Evolutionary conservation across 2,329 filamentous ascomycete genomes (phyloP).

Genomic region (Fusarium siculi): DNA sequence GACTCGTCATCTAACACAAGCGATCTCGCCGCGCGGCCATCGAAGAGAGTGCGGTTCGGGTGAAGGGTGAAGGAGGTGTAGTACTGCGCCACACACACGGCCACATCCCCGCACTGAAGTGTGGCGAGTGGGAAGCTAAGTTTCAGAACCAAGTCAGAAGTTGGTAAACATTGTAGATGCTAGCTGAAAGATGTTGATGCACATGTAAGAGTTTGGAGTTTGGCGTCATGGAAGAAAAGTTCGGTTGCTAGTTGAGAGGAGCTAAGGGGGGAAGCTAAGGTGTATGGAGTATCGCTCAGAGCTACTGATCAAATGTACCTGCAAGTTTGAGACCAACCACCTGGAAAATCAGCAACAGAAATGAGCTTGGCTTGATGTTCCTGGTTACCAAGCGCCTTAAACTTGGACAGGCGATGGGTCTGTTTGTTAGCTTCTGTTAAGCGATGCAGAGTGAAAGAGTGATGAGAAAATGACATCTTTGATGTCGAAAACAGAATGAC

Average conservation of each 20-base stretch:
- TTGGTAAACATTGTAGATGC: conserved; percentile 23
- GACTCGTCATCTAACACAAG: conserved; percentile 20
- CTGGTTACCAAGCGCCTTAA: background rate
- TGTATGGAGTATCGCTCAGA: background rate
- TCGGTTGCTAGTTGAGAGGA: background rate
- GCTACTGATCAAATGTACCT: background rate
- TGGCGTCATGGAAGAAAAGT: conserved; percentile 21
- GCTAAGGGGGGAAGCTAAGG: background rate
- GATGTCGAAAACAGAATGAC: background rate
- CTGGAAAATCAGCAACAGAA: background rate
- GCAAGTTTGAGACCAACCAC: background rate
- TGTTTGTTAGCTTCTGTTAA: conserved; percentile 7
- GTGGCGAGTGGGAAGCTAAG: conserved; percentile 19
- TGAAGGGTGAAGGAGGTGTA: conserved; percentile 25
- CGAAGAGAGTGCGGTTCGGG: conserved; percentile 46
- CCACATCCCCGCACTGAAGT: conserved; percentile 21
- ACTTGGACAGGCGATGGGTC: conserved; percentile 14
- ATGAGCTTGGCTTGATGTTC: background rate
- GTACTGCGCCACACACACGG: conserved; percentile 19
- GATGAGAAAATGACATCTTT: conserved; percentile 30
- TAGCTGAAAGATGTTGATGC: background rate
- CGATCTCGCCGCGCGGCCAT: conserved; percentile 41
- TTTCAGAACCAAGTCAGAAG: conserved; percentile 38
- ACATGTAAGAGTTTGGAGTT: conserved; percentile 15
- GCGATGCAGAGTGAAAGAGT: conserved; percentile 1